Base-by-base conservation (phyloP, 371 early-diverging fungal genomes). In the Mucor velutinosus region DNA sequence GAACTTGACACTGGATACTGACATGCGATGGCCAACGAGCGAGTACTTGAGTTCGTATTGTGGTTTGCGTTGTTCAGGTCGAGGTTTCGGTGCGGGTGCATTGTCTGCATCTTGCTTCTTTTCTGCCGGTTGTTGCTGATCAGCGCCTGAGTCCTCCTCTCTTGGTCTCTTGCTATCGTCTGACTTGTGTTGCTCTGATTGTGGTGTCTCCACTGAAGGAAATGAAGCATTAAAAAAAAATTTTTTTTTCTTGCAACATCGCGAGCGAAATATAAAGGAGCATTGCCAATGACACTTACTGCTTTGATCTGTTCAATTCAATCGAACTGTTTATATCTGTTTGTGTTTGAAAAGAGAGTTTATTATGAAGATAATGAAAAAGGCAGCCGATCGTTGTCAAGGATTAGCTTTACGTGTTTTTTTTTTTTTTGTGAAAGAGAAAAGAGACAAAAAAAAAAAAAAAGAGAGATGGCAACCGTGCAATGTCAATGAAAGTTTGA, bases 1-100 rank as follows among this genome's bases (percentile, higher is more conserved):
- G 74, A 97, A 97, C 77, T 99, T 99, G 25, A 98, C 97, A 47
- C 94, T 90, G 2, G 97, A 96, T 0, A 98, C 90, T 3, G 97
- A 93, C 86, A 94, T 96, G 60, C 92, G 93, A 78, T 99, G 99
- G 8, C 99, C 99, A 8, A 92, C 89, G 30, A 98, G 86, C 14
- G 94, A 93, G 72, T 89, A 95, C 64, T 90, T 93, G 17, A 97
- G 83, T 64, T 89, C 85, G 69, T 97, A 98, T 68, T 96, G 94
- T 17, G 97, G 95, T 73, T 85, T 89, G 35, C 87, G 82, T 15
- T 74, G 70, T 57, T 79, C 77, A 19, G 76, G 64, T 25, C 69
- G 65, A 21, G 72, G 62, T 45, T 62, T 62, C 2, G 62, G 23
- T 35, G 49, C 39, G 61, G 61, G 33, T 33, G 58, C 4, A 58